These are phyloP conservation scores for Trichosporon asahii DNA, from an alignment of 1,284 basidiomycete genomes.

Conservation along the genomic window DNA sequence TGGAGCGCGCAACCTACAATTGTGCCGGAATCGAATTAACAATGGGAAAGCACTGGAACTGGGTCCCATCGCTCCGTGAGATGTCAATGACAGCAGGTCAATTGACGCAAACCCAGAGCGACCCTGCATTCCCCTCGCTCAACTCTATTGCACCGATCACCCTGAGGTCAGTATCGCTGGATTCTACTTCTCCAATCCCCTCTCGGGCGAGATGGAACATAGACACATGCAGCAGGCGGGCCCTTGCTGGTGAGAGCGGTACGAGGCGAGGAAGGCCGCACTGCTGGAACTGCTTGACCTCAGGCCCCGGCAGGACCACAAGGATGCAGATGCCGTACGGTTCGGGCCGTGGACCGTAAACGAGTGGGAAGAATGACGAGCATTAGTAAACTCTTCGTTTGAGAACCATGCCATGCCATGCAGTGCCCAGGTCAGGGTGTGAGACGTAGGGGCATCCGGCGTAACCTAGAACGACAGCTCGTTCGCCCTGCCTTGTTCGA, in stretches of 20 bases:
- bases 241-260: too few species aligned
- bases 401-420: slow-evolving; percentile 1
- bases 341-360: slow-evolving; percentile 4
- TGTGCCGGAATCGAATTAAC: slow-evolving; percentile 3
- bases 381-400: background rate
- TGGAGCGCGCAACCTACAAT: background rate
- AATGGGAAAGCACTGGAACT: slow-evolving; percentile 8
- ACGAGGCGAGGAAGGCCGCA: too few species aligned
- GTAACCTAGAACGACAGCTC: background rate
- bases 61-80: slow-evolving; percentile 2
- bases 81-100: slow-evolving; percentile 1
- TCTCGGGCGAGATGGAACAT: background rate
- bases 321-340: background rate
- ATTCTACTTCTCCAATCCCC: background rate
- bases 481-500: background rate
- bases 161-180: background rate
- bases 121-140: slow-evolving; percentile 7
- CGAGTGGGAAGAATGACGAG: slow-evolving; percentile 9
- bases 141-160: slow-evolving; percentile 1
- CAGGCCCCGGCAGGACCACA: background rate
- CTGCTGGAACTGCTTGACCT: too few species aligned
- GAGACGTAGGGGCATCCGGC: background rate
- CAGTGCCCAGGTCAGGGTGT: background rate
- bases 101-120: background rate
- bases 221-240: too few species aligned